Evolutionary conservation across 176 grass and related monocot genomes (phyloP).

Genomic region (maize (Zea mays)): Zm-B73-REFERENCE-NAM-5.0 NC_050104.1:150670501-150671000

Average conservation of each 20-base stretch:
- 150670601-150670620: constrained; percentile 97
- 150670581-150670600: constrained; percentile 75
- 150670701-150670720: constrained; percentile 19
- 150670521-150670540: constrained; percentile 56
- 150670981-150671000: constrained; percentile 16
- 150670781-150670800: constrained; percentile 17
- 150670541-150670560: constrained; percentile 92
- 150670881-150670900: not conserved
- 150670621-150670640: constrained; percentile 94
- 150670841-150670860: constrained; percentile 30
- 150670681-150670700: not conserved
- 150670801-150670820: constrained; percentile 14
- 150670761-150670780: constrained; percentile 1
- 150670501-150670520: constrained; percentile 36
- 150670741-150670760: not conserved
- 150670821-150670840: constrained; percentile 27
- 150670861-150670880: not conserved
- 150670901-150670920: not conserved
- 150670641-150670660: constrained; percentile 91
- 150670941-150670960: constrained; percentile 18
- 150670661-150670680: constrained; percentile 83
- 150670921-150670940: not conserved
- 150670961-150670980: not conserved
- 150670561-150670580: constrained; percentile 80
- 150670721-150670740: constrained; percentile 24